Evolutionary conservation across 1,284 basidiomycete species (phyloP), one percentile per base, ranked within the genome.

Genomic region (Fomitopsis schrenkii): DNA sequence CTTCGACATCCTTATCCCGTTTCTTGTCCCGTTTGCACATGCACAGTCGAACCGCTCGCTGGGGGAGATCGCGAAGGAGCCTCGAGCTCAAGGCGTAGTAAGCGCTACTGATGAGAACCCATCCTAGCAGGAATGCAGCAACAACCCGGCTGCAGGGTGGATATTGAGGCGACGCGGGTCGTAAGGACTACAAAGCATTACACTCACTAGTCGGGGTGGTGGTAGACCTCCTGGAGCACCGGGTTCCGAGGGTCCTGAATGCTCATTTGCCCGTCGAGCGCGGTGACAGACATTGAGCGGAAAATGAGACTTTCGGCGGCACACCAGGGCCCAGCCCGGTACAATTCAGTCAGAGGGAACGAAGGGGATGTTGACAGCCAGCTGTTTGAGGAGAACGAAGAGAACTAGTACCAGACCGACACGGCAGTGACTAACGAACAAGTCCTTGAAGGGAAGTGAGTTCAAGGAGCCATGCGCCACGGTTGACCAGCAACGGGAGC

Each of bases 121-220:
- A 79, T 54, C 83, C 83, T 17, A 83, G 73, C 58, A 81, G 80
- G 68, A 85, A 85, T 7, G 77, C 70, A 36, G 76, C 68, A 41
- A 80, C 71, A 44, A 78, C 72, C 54, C 75, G 79, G 67, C 82
- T 83, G 53, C 36, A 45, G 57, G 54, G 19, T 58, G 35, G 12
- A 15, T 6, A 15, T 40, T 12, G 14, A 15, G 38, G 38, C 3
- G 59, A 58, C 26, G 55, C 45, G 40, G 48, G 54, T 41, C 46
- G 26, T 33, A 40, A 6, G 10, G 22, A 5, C 5, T 17, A 28
- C 41, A 26, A 56, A 62, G 58, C 45, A 30, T 7, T 41, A 55
- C 35, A 70, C 73, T 67, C 48, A 77, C 76, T 62, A 68, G 60
- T 72, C 71, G 56, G 70, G 66, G 61, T 67, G 70, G 8, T 38